A percentile compares a stretch with the other conserved stretches of the same genome.
These are phyloP conservation scores for Physcomitrellopsis africana DNA, from an alignment of 225 moss, liverwort and hornwort species.

Conservation along the genomic window DNA sequence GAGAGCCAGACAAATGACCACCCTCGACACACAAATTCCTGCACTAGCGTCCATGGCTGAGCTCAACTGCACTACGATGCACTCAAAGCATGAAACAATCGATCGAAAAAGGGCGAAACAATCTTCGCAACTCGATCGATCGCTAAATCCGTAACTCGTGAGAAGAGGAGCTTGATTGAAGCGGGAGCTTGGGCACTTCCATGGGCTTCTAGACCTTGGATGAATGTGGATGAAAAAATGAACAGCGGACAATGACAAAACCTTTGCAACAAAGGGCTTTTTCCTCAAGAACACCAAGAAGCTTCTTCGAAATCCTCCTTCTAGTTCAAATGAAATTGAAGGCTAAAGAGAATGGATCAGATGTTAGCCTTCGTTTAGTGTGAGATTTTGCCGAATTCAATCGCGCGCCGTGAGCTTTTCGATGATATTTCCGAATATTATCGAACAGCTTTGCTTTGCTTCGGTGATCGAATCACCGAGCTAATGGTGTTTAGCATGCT, in stretches of 20 bases:
- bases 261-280: neutral
- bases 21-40: neutral
- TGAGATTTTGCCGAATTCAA: no score
- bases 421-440: no score
- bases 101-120: neutral
- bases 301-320: no score
- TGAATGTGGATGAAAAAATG: constrained; percentile 25
- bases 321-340: no score
- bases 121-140: neutral
- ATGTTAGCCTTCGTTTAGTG: no score
- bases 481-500: no score
- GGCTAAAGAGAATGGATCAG: no score
- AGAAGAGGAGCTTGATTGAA: neutral
- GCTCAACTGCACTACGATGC: neutral
- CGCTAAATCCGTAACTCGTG: neutral
- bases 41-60: constrained; percentile 27
- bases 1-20: constrained; percentile 15
- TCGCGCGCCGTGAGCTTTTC: no score
- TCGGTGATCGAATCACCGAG: no score
- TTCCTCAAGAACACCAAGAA: no score
- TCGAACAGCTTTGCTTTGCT: no score
- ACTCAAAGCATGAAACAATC: constrained; percentile 2
- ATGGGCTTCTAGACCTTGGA: neutral
- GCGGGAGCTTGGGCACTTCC: neutral
- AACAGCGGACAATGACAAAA: neutral